phyloP scores from a whole-genome alignment of 1,139 yeast genomes.

The Geotrichum citri-aurantii region DNA sequence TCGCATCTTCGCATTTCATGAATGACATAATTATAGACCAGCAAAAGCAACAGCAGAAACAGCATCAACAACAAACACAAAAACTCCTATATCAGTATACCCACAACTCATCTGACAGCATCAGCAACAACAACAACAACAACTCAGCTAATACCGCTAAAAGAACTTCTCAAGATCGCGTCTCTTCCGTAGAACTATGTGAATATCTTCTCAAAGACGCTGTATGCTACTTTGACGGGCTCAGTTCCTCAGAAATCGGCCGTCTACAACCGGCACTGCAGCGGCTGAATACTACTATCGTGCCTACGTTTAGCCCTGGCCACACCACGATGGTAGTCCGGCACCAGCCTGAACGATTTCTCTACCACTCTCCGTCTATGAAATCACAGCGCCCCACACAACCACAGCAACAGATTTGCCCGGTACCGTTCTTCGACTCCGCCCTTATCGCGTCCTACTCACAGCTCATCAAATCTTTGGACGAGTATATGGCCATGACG shows the following conservation, averaged over 20 bases:
- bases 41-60: neutral
- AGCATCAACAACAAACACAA: neutral
- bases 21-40: neutral
- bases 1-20: constrained; percentile 1
- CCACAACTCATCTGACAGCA: neutral
- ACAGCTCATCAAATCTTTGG: neutral
- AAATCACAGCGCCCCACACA: neutral
- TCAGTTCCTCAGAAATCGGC: neutral
- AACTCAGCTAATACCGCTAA: neutral
- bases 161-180: constrained; percentile 25
- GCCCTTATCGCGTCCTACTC: neutral
- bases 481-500: neutral
- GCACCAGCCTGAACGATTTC: neutral
- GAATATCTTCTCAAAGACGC: neutral
- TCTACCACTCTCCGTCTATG: neutral
- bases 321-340: neutral
- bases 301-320: neutral
- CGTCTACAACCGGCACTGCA: neutral
- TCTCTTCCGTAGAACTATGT: constrained; percentile 26
- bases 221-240: neutral
- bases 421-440: neutral
- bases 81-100: neutral
- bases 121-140: neutral
- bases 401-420: neutral
- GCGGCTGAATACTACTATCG: neutral